Evolutionary conservation across 495 filamentous ascomycete genomes (phyloP), one percentile per base, ranked within the genome.

Genomic region (Xylaria sp.): DNA sequence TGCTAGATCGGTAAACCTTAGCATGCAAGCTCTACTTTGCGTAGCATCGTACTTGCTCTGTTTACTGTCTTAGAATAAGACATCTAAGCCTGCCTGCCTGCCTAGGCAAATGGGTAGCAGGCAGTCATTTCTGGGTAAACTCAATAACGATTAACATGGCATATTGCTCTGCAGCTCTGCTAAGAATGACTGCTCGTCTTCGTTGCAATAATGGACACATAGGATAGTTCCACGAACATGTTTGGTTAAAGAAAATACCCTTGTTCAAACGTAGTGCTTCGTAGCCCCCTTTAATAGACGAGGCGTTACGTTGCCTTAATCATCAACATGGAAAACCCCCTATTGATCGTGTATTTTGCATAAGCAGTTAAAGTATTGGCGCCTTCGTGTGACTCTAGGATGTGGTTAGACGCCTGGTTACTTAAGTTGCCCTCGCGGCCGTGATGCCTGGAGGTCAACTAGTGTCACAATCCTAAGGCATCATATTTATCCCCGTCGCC

Each of bases 391-490:
- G 17, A n/a, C 41, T 33, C 24, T 5, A 15, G 33, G 21, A 44
- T 63, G 8, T n/a, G 11, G n/a, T 14, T 11, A 8, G 7, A 24
- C 14, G 17, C 19, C 2, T 31, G 31, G 55, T n/a, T n/a, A 35
- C 55, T 9, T 37, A 9, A 35, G 58, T 61, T 61, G 61, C 5
- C 24, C 14, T 63, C 21, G 14, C 3, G 11, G 37, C 46, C 50
- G 48, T 21, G 50, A 68, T 43, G 26, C n/a, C 19, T 29, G 1
- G 24, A 17, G 24, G 21, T 1, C 2, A 65, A 58, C 37, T 12
- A 41, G 40, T 43, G 52, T 74, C 50, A 78, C 46, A 78, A 57
- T 8, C 77, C 77, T 46, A 78, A 62, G 29, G 75, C 75, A 63
- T 72, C 72, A 26, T 77, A 77, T 21, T 73, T 48, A 57, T 59